Evolutionary conservation across 2,329 filamentous ascomycete genomes (phyloP).

Genomic region (Aureobasidium leucospermi): DNA sequence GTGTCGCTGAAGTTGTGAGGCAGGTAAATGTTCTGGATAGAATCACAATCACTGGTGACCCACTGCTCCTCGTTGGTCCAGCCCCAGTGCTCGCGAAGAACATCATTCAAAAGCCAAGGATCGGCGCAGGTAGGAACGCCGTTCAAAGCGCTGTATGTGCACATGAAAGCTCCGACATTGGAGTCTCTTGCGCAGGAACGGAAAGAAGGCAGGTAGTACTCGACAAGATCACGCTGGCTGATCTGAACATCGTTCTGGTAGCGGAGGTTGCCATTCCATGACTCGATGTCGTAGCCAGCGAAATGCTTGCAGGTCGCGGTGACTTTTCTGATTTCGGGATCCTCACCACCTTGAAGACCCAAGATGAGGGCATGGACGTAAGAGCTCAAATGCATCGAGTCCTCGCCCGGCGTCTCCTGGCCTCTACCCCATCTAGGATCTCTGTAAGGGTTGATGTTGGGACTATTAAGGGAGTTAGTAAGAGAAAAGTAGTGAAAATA

Average conservation of each 20-base stretch:
- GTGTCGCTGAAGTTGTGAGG: conserved; percentile 39
- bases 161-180: conserved; percentile 45
- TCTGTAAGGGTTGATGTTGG: conserved; percentile 55
- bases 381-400: conserved; percentile 27
- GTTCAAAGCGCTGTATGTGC: conserved; percentile 57
- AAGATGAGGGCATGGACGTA: conserved; percentile 29
- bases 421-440: conserved; percentile 41
- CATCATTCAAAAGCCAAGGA: conserved; percentile 53
- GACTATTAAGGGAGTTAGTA: no score
- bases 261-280: conserved; percentile 26
- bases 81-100: conserved; percentile 59
- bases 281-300: conserved; percentile 28
- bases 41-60: conserved; percentile 59
- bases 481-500: no score
- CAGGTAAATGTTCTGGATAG: conserved; percentile 52
- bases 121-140: conserved; percentile 59
- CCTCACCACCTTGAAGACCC: conserved; percentile 28
- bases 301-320: conserved; percentile 43
- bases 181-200: conserved; percentile 42
- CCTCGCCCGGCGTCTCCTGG: conserved; percentile 19
- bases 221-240: conserved; percentile 54
- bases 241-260: conserved; percentile 52
- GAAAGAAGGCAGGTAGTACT: conserved; percentile 63
- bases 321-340: conserved; percentile 30
- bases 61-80: conserved; percentile 56